Percentiles rank a stretch among this genome's conserved stretches.
phyloP scores from a whole-genome alignment of 1,284 basidiomycete species.

The Serendipita sp. region DNA sequence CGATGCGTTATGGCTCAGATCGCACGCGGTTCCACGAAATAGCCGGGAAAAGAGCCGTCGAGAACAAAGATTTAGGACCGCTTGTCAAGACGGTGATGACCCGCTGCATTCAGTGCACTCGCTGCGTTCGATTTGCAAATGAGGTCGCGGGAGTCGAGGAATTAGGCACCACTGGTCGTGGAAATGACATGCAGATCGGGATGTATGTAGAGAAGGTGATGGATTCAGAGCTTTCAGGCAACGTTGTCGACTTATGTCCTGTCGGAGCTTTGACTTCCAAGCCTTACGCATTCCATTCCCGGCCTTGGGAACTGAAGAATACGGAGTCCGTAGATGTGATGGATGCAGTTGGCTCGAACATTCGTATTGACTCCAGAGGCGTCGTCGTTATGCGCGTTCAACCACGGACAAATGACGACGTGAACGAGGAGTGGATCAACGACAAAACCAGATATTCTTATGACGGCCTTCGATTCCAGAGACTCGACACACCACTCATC shows the following conservation, averaged over 20 bases:
- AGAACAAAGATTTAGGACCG: constrained; percentile 97
- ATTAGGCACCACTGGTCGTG: constrained; percentile 90
- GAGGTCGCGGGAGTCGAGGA: constrained; percentile 98
- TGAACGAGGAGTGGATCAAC: constrained; percentile 99
- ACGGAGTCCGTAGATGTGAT: constrained; percentile 97
- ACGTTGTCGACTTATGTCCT: constrained; percentile 92
- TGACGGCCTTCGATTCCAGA: constrained; percentile 92
- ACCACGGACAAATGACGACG: constrained; percentile 91
- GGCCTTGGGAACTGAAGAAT: constrained; percentile 98
- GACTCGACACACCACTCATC: constrained; percentile 83
- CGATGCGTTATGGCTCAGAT: constrained; percentile 98
- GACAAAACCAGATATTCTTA: constrained; percentile 97
- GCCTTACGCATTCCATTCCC: constrained; percentile 92
- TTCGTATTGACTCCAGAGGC: constrained; percentile 91
- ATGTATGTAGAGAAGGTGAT: constrained; percentile 97
- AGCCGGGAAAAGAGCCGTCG: constrained; percentile 91
- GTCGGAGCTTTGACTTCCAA: constrained; percentile 97
- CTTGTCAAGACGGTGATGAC: constrained; percentile 99
- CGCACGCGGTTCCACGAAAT: constrained; percentile 97
- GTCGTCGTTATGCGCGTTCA: constrained; percentile 96
- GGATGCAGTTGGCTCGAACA: constrained; percentile 96
- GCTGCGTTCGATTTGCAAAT: constrained; percentile 97
- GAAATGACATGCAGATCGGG: constrained; percentile 97
- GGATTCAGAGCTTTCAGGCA: constrained; percentile 95
- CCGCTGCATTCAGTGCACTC: constrained; percentile 98